A percentile compares a stretch with the other conserved stretches of the same genome.
These are phyloP conservation scores for Aspergillus sp. DNA, from an alignment of 2,329 filamentous ascomycete genomes.

Conservation along the genomic window DNA sequence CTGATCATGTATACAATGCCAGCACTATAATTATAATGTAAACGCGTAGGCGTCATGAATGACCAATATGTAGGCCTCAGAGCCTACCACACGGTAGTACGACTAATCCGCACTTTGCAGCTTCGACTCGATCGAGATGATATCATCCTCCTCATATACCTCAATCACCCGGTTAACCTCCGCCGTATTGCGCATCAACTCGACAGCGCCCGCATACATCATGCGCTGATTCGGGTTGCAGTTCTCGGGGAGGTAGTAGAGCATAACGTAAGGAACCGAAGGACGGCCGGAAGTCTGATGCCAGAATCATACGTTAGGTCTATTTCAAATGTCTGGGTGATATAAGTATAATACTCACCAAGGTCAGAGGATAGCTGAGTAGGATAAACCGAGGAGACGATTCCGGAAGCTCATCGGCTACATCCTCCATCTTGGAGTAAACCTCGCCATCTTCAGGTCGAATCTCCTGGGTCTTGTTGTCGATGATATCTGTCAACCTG, in stretches of 20 bases:
- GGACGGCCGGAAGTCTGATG: constrained; percentile 74
- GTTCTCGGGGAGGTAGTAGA: constrained; percentile 92
- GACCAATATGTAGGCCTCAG: neutral
- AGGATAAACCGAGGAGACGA: constrained; percentile 87
- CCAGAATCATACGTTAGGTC: neutral
- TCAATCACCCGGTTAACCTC: constrained; percentile 89
- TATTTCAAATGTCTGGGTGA: neutral
- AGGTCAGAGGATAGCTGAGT: constrained; percentile 84
- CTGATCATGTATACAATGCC: neutral
- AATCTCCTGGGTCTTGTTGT: constrained; percentile 88
- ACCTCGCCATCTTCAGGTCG: constrained; percentile 76
- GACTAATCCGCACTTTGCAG: constrained; percentile 41
- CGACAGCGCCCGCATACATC: constrained; percentile 94
- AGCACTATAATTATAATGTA: neutral
- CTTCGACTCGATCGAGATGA: constrained; percentile 76
- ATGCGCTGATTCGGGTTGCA: constrained; percentile 86
- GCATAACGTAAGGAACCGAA: constrained; percentile 87
- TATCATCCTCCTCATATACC: constrained; percentile 75
- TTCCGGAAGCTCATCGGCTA: constrained; percentile 88
- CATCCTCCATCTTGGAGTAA: constrained; percentile 77
- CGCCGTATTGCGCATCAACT: constrained; percentile 89
- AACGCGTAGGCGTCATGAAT: neutral
- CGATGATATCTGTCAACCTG: constrained; percentile 71
- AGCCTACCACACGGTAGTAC: too few species aligned
- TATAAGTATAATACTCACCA: constrained; percentile 57